These are phyloP conservation scores for Stemphylium lycopersici DNA, from an alignment of 2,329 filamentous ascomycete species.

Conservation along the genomic window DNA sequence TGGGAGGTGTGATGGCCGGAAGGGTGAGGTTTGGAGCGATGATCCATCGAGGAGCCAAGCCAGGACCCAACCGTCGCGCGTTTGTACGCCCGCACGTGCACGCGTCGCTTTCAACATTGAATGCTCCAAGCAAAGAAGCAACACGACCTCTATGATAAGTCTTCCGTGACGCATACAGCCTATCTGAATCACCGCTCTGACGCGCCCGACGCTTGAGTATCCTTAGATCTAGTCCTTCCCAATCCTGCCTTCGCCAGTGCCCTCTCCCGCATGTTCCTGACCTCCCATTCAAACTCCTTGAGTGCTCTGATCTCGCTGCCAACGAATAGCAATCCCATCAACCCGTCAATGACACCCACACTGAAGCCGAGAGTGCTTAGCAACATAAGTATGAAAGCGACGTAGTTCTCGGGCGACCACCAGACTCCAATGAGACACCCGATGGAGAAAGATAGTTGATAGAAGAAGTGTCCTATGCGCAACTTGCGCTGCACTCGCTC, in stretches of 20 bases:
- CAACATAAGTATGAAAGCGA: constrained; percentile 80
- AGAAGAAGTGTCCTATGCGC: constrained; percentile 75
- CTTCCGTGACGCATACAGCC: neutral
- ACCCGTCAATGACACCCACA: constrained; percentile 79
- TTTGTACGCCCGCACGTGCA: constrained; percentile 25
- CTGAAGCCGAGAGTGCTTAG: constrained; percentile 78
- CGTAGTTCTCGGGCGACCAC: constrained; percentile 79
- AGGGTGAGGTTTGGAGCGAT: constrained; percentile 16
- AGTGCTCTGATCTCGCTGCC: constrained; percentile 81
- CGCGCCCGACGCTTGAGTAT: neutral
- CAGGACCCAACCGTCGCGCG: constrained; percentile 8
- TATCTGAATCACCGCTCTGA: neutral
- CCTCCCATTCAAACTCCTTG: constrained; percentile 93
- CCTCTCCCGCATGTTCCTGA: constrained; percentile 52
- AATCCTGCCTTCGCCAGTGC: constrained; percentile 24
- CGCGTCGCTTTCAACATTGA: neutral
- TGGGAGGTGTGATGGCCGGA: neutral
- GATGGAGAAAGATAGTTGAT: constrained; percentile 69
- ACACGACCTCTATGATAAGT: neutral
- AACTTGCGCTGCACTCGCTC: constrained; percentile 74
- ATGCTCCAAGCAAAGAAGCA: neutral
- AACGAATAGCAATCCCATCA: constrained; percentile 88
- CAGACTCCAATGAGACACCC: constrained; percentile 82
- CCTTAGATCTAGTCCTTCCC: constrained; percentile 4
- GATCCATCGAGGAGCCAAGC: constrained; percentile 11